Evolutionary conservation across 1,139 yeast species (phyloP), one percentile per base, ranked within the genome.

Genomic region (Kodamaea fungicola): DNA sequence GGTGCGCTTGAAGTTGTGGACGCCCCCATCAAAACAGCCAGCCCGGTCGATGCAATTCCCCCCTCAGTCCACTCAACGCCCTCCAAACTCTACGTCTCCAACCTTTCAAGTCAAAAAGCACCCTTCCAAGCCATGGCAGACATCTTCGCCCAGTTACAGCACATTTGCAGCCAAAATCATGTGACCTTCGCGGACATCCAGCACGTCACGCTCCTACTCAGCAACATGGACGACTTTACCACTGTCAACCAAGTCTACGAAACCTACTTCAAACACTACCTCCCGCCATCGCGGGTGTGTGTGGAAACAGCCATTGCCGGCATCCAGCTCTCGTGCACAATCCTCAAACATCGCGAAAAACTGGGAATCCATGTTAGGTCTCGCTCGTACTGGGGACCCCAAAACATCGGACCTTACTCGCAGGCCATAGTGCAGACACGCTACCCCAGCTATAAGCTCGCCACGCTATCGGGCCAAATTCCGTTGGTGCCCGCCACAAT

Each of bases 371-470:
- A 92, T 54, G 87, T 92, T 4, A 88, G 92, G 50, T 88, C 97
- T 1, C 71, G 92, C 41, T 88, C 96, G 22, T 89, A 83, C 57
- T 92, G 98, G 98, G 97, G 97, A 0, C 98, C 98, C 0, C 94
- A 95, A 32, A 92, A 92, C 50, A 92, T 92, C 39, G 98, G 98
- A 0, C 98, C 98, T 0, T 92, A 92, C 56, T 90, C 98, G 0
- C 98, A 92, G 59, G 77, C 92, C 1, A 76, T 81, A 8, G 65
- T 78, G 35, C 75, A 71, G 38, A 35, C 32, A 8, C 56, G 57
- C 6, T 62, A 61, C 12, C 70, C 74, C 23, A 39, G 39, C 6
- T 55, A 57, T 40, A 59, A 66, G 28, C 50, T 78, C 6, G 80
- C 85, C 0, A 74, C 78, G 30, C 62, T 89, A n/a, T 87, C 97